Evolutionary conservation across 352 stramenopile genomes (phyloP).

Genomic region (Pythium apleroticum): DNA sequence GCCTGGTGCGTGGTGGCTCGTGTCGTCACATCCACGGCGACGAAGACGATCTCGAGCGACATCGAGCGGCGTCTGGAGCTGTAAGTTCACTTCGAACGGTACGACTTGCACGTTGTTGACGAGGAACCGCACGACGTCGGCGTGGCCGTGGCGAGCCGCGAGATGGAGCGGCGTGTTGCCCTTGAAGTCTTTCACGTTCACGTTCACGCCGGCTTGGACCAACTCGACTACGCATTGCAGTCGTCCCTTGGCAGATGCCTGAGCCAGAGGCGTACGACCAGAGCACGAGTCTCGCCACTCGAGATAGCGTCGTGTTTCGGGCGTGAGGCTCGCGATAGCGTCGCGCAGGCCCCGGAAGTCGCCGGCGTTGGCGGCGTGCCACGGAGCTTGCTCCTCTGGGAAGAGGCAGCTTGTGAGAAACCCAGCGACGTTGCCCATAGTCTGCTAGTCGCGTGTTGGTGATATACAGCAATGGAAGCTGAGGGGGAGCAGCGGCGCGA

Average conservation of each 20-base stretch:
- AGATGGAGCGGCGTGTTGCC: slow-evolving; percentile 40
- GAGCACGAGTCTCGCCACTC: slow-evolving; percentile 32
- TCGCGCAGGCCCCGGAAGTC: slow-evolving; percentile 19
- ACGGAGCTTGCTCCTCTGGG: slow-evolving; percentile 30
- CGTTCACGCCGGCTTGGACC: slow-evolving; percentile 26
- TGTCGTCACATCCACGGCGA: slow-evolving; percentile 2
- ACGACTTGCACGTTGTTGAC: slow-evolving; percentile 19
- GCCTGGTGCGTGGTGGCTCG: slow-evolving; percentile 3
- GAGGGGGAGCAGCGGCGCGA: too few species aligned
- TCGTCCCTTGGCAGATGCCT: slow-evolving; percentile 26
- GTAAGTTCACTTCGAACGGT: slow-evolving; percentile 32
- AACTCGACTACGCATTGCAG: slow-evolving; percentile 24
- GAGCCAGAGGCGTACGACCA: slow-evolving; percentile 30
- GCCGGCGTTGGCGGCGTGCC: slow-evolving; percentile 27
- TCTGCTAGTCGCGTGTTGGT: not conserved
- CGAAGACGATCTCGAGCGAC: slow-evolving; percentile 24
- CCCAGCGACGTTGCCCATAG: slow-evolving; percentile 30
- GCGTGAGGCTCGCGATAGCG: slow-evolving; percentile 19
- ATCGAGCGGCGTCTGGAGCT: slow-evolving; percentile 32
- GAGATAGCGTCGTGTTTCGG: slow-evolving; percentile 23
- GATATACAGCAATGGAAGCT: not conserved
- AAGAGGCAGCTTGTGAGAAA: slow-evolving; percentile 27
- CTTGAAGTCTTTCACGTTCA: slow-evolving; percentile 35
- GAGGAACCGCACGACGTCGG: slow-evolving; percentile 24
- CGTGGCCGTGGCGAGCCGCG: slow-evolving; percentile 26